Evolutionary conservation across 2,329 filamentous ascomycete genomes (phyloP).

Genomic region (Cercospora citrullina): DNA sequence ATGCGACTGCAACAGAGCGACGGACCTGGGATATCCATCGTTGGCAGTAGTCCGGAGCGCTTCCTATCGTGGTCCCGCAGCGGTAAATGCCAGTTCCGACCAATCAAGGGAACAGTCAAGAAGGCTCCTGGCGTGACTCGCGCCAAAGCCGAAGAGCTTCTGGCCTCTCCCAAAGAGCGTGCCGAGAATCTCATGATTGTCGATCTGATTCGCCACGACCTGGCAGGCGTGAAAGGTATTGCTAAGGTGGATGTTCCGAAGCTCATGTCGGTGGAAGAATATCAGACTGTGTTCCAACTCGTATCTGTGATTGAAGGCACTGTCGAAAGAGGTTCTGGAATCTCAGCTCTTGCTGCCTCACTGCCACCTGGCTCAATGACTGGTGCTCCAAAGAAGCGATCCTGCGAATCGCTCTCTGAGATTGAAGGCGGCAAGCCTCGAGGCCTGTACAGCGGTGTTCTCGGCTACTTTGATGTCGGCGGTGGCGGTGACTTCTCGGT

Average conservation of each 20-base stretch:
- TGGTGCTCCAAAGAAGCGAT: slow-evolving; percentile 89
- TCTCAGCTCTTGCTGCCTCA: slow-evolving; percentile 74
- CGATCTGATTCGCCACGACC: slow-evolving; percentile 89
- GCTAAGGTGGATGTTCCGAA: slow-evolving; percentile 69
- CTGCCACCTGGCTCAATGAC: slow-evolving; percentile 95
- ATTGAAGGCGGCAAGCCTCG: slow-evolving; percentile 66
- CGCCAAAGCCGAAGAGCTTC: slow-evolving; percentile 68
- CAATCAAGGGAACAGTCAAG: slow-evolving; percentile 95
- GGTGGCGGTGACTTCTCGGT: slow-evolving; percentile 90
- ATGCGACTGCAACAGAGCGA: slow-evolving; percentile 60
- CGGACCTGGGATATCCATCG: slow-evolving; percentile 57
- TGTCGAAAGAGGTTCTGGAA: slow-evolving; percentile 58
- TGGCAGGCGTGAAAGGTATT: slow-evolving; percentile 66
- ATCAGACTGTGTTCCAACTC: slow-evolving; percentile 88
- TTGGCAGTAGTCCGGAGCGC: slow-evolving; percentile 84
- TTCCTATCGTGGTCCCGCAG: slow-evolving; percentile 70
- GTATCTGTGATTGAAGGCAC: slow-evolving; percentile 80
- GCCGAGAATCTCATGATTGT: slow-evolving; percentile 99
- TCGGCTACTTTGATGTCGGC: slow-evolving; percentile 85
- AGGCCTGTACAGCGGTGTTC: slow-evolving; percentile 81
- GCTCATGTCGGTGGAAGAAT: slow-evolving; percentile 84
- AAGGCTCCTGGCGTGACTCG: slow-evolving; percentile 69
- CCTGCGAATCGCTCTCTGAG: slow-evolving; percentile 74
- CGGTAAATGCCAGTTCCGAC: slow-evolving; percentile 74
- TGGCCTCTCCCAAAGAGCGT: slow-evolving; percentile 82